A percentile compares a stretch with the other conserved stretches of the same genome.
Evolutionary conservation across 768 basidiomycete species (phyloP).

Genomic region (Tricholoma furcatifolium): DNA sequence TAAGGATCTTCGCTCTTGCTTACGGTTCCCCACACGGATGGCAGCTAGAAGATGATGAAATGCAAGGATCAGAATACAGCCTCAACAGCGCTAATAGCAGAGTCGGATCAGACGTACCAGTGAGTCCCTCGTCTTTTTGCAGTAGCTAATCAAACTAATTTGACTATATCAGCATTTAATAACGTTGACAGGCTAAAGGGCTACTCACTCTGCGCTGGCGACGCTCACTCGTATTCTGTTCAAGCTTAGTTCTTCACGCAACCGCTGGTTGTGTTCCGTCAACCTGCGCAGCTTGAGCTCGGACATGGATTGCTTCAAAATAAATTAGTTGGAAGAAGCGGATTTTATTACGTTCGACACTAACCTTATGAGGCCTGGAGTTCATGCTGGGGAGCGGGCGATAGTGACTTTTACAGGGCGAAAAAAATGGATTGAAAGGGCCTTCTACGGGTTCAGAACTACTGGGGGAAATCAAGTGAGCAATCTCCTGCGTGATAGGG

Average conservation of each 20-base stretch:
- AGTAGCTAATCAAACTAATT: conserved; percentile 92
- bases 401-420: conserved; percentile 18
- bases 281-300: conserved; percentile 94
- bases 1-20: conserved; percentile 92
- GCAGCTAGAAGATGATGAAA: conserved; percentile 54
- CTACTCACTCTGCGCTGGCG: conserved; percentile 77
- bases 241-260: conserved; percentile 85
- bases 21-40: conserved; percentile 92
- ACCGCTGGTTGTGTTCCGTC: conserved; percentile 90
- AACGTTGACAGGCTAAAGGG: neutral
- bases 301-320: conserved; percentile 82
- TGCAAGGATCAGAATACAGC: conserved; percentile 6
- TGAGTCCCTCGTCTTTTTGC: conserved; percentile 90
- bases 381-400: conserved; percentile 49
- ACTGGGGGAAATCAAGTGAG: neutral
- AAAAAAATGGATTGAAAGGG: conserved; percentile 16
- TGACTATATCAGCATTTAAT: conserved; percentile 5
- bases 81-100: conserved; percentile 5
- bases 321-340: conserved; percentile 3
- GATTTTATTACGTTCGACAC: conserved; percentile 17
- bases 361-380: conserved; percentile 69
- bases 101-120: conserved; percentile 54
- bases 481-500: neutral
- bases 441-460: conserved; percentile 17
- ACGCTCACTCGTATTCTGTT: conserved; percentile 92